These are phyloP conservation scores for Termitomyces sp. DNA, from an alignment of 768 basidiomycete genomes.

Conservation along the genomic window DNA sequence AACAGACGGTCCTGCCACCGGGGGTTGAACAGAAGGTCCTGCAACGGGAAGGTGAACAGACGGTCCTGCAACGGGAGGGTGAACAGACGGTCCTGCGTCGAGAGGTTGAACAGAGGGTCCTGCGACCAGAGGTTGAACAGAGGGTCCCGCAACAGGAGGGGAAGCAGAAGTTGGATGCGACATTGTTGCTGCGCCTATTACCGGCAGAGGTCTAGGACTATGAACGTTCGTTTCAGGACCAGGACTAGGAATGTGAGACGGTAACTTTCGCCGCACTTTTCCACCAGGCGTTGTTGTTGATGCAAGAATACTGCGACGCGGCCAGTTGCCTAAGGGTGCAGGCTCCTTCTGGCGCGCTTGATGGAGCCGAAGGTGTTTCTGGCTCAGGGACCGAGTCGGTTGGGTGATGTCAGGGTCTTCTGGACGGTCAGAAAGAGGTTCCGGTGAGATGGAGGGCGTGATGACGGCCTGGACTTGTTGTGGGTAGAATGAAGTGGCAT, in stretches of 20 bases:
- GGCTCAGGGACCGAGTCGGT: slow-evolving; percentile 8
- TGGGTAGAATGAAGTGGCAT: slow-evolving; percentile 26
- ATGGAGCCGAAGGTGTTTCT: slow-evolving; percentile 15
- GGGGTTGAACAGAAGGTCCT: neutral
- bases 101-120: no score
- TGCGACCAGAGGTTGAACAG: neutral
- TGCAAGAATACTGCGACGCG: slow-evolving; percentile 33
- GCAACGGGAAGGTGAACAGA: neutral
- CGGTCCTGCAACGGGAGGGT: neutral
- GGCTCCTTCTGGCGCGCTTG: slow-evolving; percentile 26
- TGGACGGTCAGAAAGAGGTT: neutral
- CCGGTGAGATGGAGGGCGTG: slow-evolving; percentile 1
- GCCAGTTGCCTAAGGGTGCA: slow-evolving; percentile 51
- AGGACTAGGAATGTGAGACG: neutral
- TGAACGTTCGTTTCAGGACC: neutral
- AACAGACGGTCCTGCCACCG: neutral
- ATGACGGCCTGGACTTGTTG: slow-evolving; percentile 18
- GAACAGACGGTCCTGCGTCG: neutral
- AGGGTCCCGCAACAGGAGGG: neutral
- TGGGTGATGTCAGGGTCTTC: neutral
- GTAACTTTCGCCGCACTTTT: slow-evolving; percentile 23
- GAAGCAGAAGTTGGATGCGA: neutral
- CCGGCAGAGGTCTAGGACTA: neutral
- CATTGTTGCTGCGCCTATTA: neutral
- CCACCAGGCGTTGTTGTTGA: slow-evolving; percentile 22